Base-by-base conservation (phyloP, 164 flowering plant species). In the Umbellularia californica region DNA sequence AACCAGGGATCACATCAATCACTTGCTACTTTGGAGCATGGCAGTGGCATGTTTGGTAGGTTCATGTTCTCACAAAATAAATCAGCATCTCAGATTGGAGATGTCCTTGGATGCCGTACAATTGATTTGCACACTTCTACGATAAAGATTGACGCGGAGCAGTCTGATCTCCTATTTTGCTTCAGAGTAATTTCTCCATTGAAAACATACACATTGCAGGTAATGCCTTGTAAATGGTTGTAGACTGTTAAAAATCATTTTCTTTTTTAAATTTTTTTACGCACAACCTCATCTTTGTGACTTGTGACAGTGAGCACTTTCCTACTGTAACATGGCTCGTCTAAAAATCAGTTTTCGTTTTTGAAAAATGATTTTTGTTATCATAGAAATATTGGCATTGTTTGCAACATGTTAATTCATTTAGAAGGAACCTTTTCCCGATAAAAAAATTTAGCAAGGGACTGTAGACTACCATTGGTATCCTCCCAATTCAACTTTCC, bases 131-230 rank as follows among this genome's bases (percentile, higher is more conserved):
- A 80, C 23, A 89, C 90, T 17, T 87, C 96, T 70, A 89, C 88
- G 50, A 86, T 94, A 81, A 94, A 94, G 83, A 84, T 91, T 80
- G 97, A 94, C 83, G 94, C 97, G 72, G 97, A 94, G 76, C 93
- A 94, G 82, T 76, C 90, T 68, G 94, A 92, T 83, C 83, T 94
- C 25, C 92, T 92, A 20, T 92, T 94, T 64, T 94, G 98, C 83
- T 94, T 94, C 79, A 83, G 98, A 83, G 84, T 94, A 73, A 90
- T 94, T 71, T 90, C 97, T 65, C 98, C 98, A 28, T 71, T 76
- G 64, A 94, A 92, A 82, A 83, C 89, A 24, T 92, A 87, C 77
- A 95, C 95, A 67, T 81, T 95, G 79, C 97, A 91, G 98, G 98
- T 92, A 47, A 19, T 55, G 60, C 20, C 60, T 19, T 55, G 5